Evolutionary conservation across 2,329 filamentous ascomycete genomes (phyloP).

Genomic region (Trichoderma sp.): DNA sequence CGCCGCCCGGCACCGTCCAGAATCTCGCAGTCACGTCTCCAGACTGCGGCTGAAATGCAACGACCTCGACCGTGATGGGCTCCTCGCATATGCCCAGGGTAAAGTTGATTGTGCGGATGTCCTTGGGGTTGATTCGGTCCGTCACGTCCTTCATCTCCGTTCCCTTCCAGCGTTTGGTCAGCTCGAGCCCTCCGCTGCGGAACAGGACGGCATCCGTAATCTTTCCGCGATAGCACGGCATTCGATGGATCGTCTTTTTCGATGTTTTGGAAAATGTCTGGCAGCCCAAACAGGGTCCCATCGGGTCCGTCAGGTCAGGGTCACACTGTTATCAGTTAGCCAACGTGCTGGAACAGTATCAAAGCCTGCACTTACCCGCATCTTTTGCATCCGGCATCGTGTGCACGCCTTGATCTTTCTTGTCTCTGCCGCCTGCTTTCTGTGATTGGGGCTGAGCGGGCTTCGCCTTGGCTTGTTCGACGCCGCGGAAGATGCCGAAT

Average conservation of each 20-base stretch:
- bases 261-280: conserved; percentile 43
- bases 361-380: conserved; percentile 42
- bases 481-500: neutral
- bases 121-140: conserved; percentile 37
- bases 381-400: conserved; percentile 49
- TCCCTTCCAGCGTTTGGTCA: conserved; percentile 50
- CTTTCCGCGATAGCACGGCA: conserved; percentile 50
- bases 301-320: conserved; percentile 38
- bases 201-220: conserved; percentile 47
- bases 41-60: conserved; percentile 43
- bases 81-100: conserved; percentile 42
- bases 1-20: conserved; percentile 41
- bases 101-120: conserved; percentile 43
- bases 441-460: conserved; percentile 34
- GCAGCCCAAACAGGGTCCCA: conserved; percentile 47
- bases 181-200: conserved; percentile 47
- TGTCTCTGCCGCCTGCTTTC: conserved; percentile 42
- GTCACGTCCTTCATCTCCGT: conserved; percentile 47
- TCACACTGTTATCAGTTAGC: conserved; percentile 43
- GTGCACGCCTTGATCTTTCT: conserved; percentile 47
- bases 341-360: neutral
- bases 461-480: neutral
- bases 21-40: conserved; percentile 46
- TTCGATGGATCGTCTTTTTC: conserved; percentile 51
- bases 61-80: conserved; percentile 46